These are phyloP conservation scores for Davidsoniella eucalypti DNA, from an alignment of 2,329 filamentous ascomycete genomes.

Conservation along the genomic window DNA sequence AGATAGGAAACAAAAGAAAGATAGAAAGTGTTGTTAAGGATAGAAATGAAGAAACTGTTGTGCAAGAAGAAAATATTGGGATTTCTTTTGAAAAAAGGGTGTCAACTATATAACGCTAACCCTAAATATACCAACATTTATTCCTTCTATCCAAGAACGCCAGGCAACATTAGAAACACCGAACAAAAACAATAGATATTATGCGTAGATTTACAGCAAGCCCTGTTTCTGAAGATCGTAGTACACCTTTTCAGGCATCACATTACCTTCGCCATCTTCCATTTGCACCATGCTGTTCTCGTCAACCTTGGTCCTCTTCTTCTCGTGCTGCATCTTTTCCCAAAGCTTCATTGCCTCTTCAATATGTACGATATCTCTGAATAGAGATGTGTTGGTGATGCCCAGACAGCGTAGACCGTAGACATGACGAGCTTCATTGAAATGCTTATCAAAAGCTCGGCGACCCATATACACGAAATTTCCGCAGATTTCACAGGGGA, in stretches of 20 bases:
- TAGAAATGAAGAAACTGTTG: too few relatives aligned
- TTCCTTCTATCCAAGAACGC: not conserved
- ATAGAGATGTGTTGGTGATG: slow-evolving; percentile 78
- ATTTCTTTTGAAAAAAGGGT: too few relatives aligned
- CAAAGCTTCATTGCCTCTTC: slow-evolving; percentile 76
- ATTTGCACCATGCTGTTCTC: slow-evolving; percentile 87
- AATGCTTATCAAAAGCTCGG: slow-evolving; percentile 94
- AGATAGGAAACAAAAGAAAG: not conserved
- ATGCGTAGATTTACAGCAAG: slow-evolving; percentile 38
- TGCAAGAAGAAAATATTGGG: too few relatives aligned
- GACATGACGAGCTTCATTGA: slow-evolving; percentile 83
- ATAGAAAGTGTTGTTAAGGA: not conserved
- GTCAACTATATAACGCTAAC: too few relatives aligned
- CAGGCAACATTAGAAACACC: too few relatives aligned
- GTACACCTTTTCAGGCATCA: slow-evolving; percentile 98
- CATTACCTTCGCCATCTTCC: slow-evolving; percentile 94
- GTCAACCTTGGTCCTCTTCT: slow-evolving; percentile 58
- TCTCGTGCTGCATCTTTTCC: slow-evolving; percentile 82
- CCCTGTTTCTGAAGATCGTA: slow-evolving; percentile 89
- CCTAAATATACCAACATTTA: too few relatives aligned
- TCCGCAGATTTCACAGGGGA: slow-evolving; percentile 89
- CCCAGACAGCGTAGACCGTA: slow-evolving; percentile 89
- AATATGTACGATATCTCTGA: slow-evolving; percentile 86
- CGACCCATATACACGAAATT: slow-evolving; percentile 99
- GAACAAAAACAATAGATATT: too few relatives aligned